Conservation (phyloP, 1,284 basidiomycete species). For the Naganishia cerealis region DNA sequence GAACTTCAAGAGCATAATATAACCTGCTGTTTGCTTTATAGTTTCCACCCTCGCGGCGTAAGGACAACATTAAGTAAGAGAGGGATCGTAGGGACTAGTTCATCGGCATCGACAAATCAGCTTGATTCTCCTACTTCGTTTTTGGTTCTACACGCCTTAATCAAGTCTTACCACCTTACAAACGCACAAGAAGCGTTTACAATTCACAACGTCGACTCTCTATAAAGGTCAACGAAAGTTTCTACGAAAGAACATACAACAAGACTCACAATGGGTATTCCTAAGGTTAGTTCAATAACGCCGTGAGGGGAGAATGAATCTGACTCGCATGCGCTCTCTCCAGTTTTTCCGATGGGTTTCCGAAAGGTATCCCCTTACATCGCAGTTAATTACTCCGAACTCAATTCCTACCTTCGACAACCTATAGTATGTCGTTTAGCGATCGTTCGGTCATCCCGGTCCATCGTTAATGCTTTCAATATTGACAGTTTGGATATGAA, state of each 20-base stretch:
- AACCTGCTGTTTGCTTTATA: constrained; percentile 27
- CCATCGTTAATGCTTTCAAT: constrained; percentile 63
- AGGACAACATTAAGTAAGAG: background rate
- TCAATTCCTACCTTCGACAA: constrained; percentile 57
- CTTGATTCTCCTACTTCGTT: constrained; percentile 4
- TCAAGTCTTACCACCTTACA: background rate
- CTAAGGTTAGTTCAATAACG: constrained; percentile 14
- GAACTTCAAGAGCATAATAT: constrained; percentile 23
- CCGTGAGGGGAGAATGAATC: background rate
- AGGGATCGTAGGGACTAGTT: background rate
- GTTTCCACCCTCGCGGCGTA: constrained; percentile 2
- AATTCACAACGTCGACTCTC: background rate
- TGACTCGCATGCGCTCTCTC: background rate
- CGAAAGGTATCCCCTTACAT: constrained; percentile 96
- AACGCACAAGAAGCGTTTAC: background rate
- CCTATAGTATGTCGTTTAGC: constrained; percentile 50
- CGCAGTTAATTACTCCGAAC: constrained; percentile 96
- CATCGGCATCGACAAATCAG: constrained; percentile 13
- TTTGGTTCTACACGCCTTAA: constrained; percentile 2
- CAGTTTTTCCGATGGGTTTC: constrained; percentile 63
- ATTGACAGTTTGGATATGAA: constrained; percentile 89
- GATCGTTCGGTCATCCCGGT: constrained; percentile 21
- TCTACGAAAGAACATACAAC: background rate
- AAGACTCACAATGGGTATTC: constrained; percentile 23
- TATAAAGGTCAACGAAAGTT: background rate